Evolutionary conservation across 1,284 basidiomycete species (phyloP).

Genomic region (Microbotryum violaceum): DNA sequence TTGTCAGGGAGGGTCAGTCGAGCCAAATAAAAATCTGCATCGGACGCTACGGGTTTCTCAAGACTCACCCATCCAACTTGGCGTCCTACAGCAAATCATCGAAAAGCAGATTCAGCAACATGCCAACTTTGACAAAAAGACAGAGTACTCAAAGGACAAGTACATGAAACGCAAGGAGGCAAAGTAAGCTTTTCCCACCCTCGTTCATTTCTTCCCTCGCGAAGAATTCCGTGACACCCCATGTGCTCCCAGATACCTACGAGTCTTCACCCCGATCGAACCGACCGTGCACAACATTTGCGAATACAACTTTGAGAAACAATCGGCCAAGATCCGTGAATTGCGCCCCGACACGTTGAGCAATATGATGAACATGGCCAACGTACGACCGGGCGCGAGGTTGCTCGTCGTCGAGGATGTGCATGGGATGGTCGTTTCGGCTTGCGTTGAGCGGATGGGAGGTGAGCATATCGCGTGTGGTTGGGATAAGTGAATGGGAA

Average conservation of each 20-base stretch:
- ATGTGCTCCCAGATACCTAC: slow-evolving; percentile 60
- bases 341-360: slow-evolving; percentile 81
- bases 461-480: slow-evolving; percentile 45
- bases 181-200: slow-evolving; percentile 51
- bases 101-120: slow-evolving; percentile 84
- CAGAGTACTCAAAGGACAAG: slow-evolving; percentile 94
- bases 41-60: no score
- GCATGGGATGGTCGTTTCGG: slow-evolving; percentile 71
- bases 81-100: slow-evolving; percentile 70
- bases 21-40: not conserved
- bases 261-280: slow-evolving; percentile 78
- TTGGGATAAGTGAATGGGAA: not conserved
- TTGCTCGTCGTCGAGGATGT: slow-evolving; percentile 89
- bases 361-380: slow-evolving; percentile 76
- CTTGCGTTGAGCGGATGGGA: slow-evolving; percentile 76
- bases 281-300: slow-evolving; percentile 82
- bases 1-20: slow-evolving; percentile 58
- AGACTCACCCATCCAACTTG: not conserved
- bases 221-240: not conserved
- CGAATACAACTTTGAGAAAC: slow-evolving; percentile 78
- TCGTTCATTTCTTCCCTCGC: no score
- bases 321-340: slow-evolving; percentile 63
- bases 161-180: slow-evolving; percentile 90
- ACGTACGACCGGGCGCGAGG: slow-evolving; percentile 74
- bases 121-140: slow-evolving; percentile 80